phyloP scores from a whole-genome alignment of 768 basidiomycete species.

The Podaxis carcinomalis region DNA sequence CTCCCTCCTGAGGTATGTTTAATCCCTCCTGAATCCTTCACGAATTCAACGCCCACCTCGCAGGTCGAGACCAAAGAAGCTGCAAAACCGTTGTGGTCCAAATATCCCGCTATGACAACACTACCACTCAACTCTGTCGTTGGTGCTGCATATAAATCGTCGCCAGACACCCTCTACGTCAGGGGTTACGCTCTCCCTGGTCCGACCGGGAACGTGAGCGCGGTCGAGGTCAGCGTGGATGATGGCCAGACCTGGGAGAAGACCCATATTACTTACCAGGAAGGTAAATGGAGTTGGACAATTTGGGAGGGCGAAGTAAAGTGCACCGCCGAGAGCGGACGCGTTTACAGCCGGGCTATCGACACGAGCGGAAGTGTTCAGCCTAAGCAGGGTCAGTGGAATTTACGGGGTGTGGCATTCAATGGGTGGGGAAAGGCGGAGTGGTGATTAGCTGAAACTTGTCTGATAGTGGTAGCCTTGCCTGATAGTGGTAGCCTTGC shows the following conservation, averaged over 20 bases:
- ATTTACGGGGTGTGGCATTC: slow-evolving; percentile 60
- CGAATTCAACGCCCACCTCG: slow-evolving; percentile 1
- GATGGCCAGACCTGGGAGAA: slow-evolving; percentile 46
- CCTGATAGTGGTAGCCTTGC: too few species aligned
- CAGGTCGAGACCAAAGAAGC: slow-evolving; percentile 44
- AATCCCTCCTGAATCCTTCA: neutral
- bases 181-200: slow-evolving; percentile 59
- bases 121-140: slow-evolving; percentile 63
- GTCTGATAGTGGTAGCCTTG: neutral
- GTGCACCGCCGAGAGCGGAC: slow-evolving; percentile 27
- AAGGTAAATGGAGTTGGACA: slow-evolving; percentile 72
- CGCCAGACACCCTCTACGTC: slow-evolving; percentile 32
- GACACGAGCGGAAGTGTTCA: slow-evolving; percentile 49
- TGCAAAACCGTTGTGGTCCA: slow-evolving; percentile 44
- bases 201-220: slow-evolving; percentile 36
- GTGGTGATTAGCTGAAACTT: slow-evolving; percentile 24
- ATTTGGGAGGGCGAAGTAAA: slow-evolving; percentile 56
- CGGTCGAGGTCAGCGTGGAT: slow-evolving; percentile 50
- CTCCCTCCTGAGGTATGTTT: slow-evolving; percentile 44
- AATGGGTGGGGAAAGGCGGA: slow-evolving; percentile 44
- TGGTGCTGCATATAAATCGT: slow-evolving; percentile 31
- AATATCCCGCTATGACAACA: slow-evolving; percentile 53
- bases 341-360: slow-evolving; percentile 45
- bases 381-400: slow-evolving; percentile 50
- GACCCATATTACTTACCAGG: slow-evolving; percentile 52